A percentile compares a stretch with the other conserved stretches of the same genome.
Evolutionary conservation across 2,329 filamentous ascomycete genomes (phyloP).

Genomic region (Nothophaeocryptopus gaeumannii): DNA sequence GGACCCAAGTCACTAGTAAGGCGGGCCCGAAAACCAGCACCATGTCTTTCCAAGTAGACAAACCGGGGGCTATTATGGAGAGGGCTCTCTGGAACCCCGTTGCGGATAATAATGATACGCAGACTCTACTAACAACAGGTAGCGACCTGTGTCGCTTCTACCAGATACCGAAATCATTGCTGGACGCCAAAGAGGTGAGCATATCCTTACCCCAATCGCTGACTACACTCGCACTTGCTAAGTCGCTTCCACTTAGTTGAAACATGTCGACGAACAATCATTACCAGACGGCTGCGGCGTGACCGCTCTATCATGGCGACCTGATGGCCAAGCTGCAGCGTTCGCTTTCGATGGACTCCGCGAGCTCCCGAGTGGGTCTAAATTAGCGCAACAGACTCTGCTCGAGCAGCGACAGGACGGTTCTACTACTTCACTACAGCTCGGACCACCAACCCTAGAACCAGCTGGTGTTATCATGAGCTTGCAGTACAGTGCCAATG

Average conservation of each 20-base stretch:
- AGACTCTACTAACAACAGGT: constrained; percentile 33
- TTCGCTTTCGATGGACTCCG: constrained; percentile 30
- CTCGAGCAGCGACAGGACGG: constrained; percentile 26
- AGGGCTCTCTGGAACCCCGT: constrained; percentile 34
- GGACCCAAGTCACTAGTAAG: constrained; percentile 36
- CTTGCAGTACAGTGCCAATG: constrained; percentile 32
- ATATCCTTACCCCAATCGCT: too few relatives aligned
- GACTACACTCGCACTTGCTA: background rate
- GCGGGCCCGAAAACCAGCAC: constrained; percentile 34
- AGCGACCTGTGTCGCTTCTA: constrained; percentile 36
- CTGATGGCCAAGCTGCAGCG: constrained; percentile 30
- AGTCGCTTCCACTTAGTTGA: constrained; percentile 5
- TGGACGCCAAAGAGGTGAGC: constrained; percentile 23
- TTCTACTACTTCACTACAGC: constrained; percentile 21
- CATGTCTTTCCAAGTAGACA: constrained; percentile 34
- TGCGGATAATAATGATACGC: constrained; percentile 18
- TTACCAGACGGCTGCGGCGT: constrained; percentile 28
- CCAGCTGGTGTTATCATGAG: constrained; percentile 29
- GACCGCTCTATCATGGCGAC: constrained; percentile 37
- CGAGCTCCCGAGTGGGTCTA: constrained; percentile 21
- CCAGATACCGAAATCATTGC: constrained; percentile 26
- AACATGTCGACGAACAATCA: constrained; percentile 28
- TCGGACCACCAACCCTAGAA: constrained; percentile 25
- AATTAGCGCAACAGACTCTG: constrained; percentile 24
- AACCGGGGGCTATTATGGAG: constrained; percentile 29